phyloP scores from a whole-genome alignment of 139 green algal genomes.

The Picochlorum costavermella region DNA sequence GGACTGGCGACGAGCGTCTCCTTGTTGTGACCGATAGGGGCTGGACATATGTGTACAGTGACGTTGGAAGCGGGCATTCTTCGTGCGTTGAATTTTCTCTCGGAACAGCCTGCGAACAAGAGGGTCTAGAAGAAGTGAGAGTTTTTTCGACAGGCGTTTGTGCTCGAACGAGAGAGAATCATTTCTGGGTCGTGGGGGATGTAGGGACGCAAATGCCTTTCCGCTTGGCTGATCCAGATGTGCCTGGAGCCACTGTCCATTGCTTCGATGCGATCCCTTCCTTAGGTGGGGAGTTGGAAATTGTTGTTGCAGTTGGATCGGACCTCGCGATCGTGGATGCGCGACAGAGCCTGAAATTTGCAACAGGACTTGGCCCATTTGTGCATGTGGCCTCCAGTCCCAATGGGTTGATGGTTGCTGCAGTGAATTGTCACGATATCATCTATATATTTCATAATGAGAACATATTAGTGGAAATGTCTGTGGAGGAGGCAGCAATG shows the following conservation, averaged over 20 bases:
- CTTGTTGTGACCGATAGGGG: slow-evolving; percentile 54
- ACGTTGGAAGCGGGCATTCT: neutral
- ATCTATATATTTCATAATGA: slow-evolving; percentile 9
- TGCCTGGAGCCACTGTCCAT: slow-evolving; percentile 12
- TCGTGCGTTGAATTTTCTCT: slow-evolving; percentile 45
- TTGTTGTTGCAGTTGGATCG: slow-evolving; percentile 49
- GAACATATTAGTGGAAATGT: neutral
- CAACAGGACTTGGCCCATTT: slow-evolving; percentile 17
- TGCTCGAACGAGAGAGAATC: slow-evolving; percentile 37
- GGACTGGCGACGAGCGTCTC: slow-evolving; percentile 59
- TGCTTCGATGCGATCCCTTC: slow-evolving; percentile 59
- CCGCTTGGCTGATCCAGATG: slow-evolving; percentile 24
- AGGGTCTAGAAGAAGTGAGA: slow-evolving; percentile 40
- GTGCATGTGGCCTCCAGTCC: slow-evolving; percentile 48
- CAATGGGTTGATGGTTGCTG: slow-evolving; percentile 57
- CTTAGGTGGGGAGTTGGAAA: slow-evolving; percentile 52
- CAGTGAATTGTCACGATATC: slow-evolving; percentile 37
- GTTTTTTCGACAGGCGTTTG: slow-evolving; percentile 20
- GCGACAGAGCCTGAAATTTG: slow-evolving; percentile 25
- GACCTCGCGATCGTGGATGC: slow-evolving; percentile 53
- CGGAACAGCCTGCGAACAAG: slow-evolving; percentile 34
- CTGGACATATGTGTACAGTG: slow-evolving; percentile 17
- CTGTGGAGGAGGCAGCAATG: neutral
- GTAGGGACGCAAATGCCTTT: slow-evolving; percentile 39
- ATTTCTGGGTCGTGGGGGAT: slow-evolving; percentile 40